A percentile compares a stretch with the other conserved stretches of the same genome.
Evolutionary conservation across 2,329 filamentous ascomycete species (phyloP).

Genomic region (Coleophoma eucalyptorum): DNA sequence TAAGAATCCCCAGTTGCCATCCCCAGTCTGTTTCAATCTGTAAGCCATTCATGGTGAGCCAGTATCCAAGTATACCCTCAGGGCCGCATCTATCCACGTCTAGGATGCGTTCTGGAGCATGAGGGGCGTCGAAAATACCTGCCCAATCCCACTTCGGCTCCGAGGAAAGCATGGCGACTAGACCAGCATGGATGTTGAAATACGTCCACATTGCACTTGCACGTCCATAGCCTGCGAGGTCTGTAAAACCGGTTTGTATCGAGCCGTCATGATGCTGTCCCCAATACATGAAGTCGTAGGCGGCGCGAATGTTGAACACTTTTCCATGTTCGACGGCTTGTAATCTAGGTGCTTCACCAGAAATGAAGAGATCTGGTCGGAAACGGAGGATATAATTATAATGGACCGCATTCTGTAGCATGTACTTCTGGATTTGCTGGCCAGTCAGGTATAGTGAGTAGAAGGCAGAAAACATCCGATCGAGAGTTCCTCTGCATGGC

Average conservation of each 20-base stretch:
- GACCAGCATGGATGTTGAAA: background rate
- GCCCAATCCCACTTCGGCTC: background rate
- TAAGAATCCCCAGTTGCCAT: background rate
- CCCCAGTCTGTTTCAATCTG: background rate
- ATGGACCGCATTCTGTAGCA: background rate
- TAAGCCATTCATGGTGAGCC: background rate
- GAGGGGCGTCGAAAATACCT: background rate
- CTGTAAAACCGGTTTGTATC: background rate
- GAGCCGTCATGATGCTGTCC: constrained; percentile 1
- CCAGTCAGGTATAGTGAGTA: background rate
- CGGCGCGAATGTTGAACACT: background rate
- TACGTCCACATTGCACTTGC: constrained; percentile 2
- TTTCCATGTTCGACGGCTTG: background rate
- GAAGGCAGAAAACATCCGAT: background rate
- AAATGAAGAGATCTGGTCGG: background rate
- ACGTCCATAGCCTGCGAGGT: background rate
- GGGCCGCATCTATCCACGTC: background rate
- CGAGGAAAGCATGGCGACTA: background rate
- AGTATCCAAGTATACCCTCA: background rate
- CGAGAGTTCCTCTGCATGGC: background rate
- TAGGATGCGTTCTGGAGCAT: background rate
- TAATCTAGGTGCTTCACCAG: background rate
- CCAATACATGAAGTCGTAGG: background rate
- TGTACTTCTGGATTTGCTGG: background rate
- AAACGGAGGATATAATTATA: constrained; percentile 1